Evolutionary conservation across 2,329 filamentous ascomycete species (phyloP), one percentile per base, ranked within the genome.

Genomic region (Alternaria postmessia): DNA sequence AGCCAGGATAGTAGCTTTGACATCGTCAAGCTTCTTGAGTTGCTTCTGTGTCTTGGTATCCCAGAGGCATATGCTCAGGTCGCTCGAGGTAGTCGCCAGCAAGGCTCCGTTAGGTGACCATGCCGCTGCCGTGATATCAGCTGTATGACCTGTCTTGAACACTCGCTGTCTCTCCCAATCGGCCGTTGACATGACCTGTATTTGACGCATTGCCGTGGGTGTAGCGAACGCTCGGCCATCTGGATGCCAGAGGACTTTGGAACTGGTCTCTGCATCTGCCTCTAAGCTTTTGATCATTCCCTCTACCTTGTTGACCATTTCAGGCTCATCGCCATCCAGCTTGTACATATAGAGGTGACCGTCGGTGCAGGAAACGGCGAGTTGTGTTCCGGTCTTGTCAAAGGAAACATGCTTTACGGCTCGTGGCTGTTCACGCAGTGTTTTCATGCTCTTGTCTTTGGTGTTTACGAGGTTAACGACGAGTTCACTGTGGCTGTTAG

Each of bases 61-160:
- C 95, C 96, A 99, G 3, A 99, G 82, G 26, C 91, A 76, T 4
- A 96, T 80, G 74, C 88, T 92, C 20, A 85, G 81, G 66, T 85
- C 82, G 34, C 82, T 79, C n/a, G 82, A 84, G 5, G 86, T 84
- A 18, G 84, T 87, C 16, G 89, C 93, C 22, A 99, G 83, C 71
- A 99, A 84, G 1, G 94, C 92, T 39, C 95, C 95, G 74, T 99
- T 99, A 2, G 93, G 93, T 14, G 94, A 97, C 95, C 95, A 99
- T 36, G 91, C 89, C 36, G 96, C 81, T 3, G 94, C 91, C 0
- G 93, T 97, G 59, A 99, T 90, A 67, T 96, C 91, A 18, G 89
- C 90, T 42, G 88, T 88, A 74, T 98, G 95, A 0, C 91, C 93
- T 30, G 89, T 88, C 7, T 88, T 82, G 75, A 99, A 99, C 0